Conservation (phyloP, 2,329 filamentous ascomycete species). For the Cytospora leucostoma region DNA sequence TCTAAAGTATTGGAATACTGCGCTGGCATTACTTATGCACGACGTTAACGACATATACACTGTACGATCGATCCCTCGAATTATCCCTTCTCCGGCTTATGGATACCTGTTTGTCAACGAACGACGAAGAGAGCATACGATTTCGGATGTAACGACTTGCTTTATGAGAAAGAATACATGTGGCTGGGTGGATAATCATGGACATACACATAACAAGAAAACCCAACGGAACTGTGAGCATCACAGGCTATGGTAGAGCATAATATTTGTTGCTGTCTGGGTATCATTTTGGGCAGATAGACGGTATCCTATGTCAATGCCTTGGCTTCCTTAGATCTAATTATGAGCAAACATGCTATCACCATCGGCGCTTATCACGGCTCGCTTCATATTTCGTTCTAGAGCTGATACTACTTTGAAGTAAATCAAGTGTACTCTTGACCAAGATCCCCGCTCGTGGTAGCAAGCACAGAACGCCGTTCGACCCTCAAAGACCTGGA, state of each 20-base stretch:
- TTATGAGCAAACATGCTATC: background rate
- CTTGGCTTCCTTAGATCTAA: slow-evolving; percentile 4
- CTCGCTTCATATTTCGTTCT: background rate
- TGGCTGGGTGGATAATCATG: background rate
- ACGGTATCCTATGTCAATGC: background rate
- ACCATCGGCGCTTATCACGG: background rate
- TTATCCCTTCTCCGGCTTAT: background rate
- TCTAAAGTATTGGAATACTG: background rate
- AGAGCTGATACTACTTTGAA: background rate
- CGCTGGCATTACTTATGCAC: background rate
- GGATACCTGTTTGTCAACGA: slow-evolving; percentile 1
- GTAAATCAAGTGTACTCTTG: background rate
- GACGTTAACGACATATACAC: background rate
- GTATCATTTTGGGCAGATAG: slow-evolving; percentile 14
- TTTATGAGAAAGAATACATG: background rate
- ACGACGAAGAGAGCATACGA: background rate
- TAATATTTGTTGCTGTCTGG: slow-evolving; percentile 1
- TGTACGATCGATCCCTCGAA: background rate
- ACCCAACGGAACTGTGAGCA: background rate
- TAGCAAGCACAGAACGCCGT: background rate
- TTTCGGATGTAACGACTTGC: background rate
- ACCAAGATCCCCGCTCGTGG: background rate
- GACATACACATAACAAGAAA: background rate
- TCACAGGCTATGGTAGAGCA: slow-evolving; percentile 2
- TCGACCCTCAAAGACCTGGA: too few species aligned